Evolutionary conservation across 2,329 filamentous ascomycete genomes (phyloP), one percentile per base, ranked within the genome.

Genomic region (Coleophoma cylindrospora): DNA sequence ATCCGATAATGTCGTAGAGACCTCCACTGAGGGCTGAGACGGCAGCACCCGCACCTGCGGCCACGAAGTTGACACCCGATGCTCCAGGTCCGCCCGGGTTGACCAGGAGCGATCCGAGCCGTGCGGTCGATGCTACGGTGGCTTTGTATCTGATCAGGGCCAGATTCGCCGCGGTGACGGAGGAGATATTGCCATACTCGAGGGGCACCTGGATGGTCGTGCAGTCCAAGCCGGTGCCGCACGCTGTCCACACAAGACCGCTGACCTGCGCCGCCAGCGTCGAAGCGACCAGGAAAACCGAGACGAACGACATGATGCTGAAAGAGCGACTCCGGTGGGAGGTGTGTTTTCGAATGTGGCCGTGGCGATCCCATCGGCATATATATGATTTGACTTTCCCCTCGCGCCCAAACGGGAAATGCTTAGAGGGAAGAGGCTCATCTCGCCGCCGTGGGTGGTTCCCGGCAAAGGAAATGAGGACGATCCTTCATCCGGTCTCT

Each of bases 1-100:
- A 57, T 40, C 54, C 52, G 7, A 57, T 51, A 17, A 57, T 41
- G 37, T 57, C 55, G 19, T 54, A 57, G 5, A 52, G 34, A 2
- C 54, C 55, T 9, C 54, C 55, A 15, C 49, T 54, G 4, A 54
- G 32, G 3, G 40, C 43, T 2, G 52, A 57, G 21, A 44, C 21
- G 13, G 41, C 41, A 27, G 41, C 41, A 32, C 41, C 41, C 15
- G 41, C 41, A 44, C 50, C 47, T 15, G 49, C 43, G 4, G 50
- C 19, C 11, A 54, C 49, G 19, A 54, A 54, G 6, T 15, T 15
- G 7, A 45, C 41, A 1, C 52, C 51, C 4, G 48, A 50, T 38
- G 45, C 51, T 17, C 51, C 52, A 41, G 50, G 50, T 1, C 50
- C 50, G 34, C 50, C 50, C 1, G 52, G 52, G 34, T 54, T 54